These are phyloP conservation scores for Furcasterigmium sp. DNA, from an alignment of 2,329 filamentous ascomycete genomes.

Conservation along the genomic window DNA sequence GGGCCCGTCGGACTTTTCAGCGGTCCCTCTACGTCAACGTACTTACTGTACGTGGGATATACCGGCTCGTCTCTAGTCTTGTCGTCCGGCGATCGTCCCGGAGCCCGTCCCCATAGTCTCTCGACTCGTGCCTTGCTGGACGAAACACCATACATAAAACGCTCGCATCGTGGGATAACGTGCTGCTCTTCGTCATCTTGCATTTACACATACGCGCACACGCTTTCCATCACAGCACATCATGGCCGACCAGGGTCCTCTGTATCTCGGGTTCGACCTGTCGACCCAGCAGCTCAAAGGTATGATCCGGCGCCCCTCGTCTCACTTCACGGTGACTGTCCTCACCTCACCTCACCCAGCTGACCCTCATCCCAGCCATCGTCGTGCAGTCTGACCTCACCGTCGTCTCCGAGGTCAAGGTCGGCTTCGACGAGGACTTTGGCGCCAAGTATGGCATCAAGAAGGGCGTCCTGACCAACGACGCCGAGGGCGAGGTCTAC, in stretches of 20 bases:
- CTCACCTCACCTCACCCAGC: background rate
- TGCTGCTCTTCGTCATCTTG: background rate
- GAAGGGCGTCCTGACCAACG: conserved; percentile 84
- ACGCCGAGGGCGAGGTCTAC: conserved; percentile 80
- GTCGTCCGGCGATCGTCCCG: too few relatives aligned
- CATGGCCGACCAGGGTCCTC: conserved; percentile 32
- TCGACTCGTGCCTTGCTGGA: too few relatives aligned
- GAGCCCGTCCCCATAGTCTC: too few relatives aligned
- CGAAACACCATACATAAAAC: background rate
- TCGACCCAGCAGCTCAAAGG: conserved; percentile 97
- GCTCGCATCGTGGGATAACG: background rate
- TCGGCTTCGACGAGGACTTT: conserved; percentile 90
- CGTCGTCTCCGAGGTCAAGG: conserved; percentile 78
- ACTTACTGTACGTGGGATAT: background rate
- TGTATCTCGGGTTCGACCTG: conserved; percentile 92
- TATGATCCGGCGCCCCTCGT: conserved; percentile 25
- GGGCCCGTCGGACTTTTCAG: background rate
- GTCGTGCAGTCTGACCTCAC: conserved; percentile 79
- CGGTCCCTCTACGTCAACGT: background rate
- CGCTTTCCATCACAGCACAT: background rate
- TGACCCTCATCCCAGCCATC: conserved; percentile 53
- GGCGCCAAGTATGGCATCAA: conserved; percentile 66
- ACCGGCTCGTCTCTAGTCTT: too few relatives aligned
- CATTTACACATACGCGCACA: background rate
- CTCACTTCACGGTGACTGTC: background rate